Percentiles rank a stretch among this genome's conserved stretches.
Evolutionary conservation across 164 flowering plant genomes (phyloP).

Genomic region (Piper betle): DNA sequence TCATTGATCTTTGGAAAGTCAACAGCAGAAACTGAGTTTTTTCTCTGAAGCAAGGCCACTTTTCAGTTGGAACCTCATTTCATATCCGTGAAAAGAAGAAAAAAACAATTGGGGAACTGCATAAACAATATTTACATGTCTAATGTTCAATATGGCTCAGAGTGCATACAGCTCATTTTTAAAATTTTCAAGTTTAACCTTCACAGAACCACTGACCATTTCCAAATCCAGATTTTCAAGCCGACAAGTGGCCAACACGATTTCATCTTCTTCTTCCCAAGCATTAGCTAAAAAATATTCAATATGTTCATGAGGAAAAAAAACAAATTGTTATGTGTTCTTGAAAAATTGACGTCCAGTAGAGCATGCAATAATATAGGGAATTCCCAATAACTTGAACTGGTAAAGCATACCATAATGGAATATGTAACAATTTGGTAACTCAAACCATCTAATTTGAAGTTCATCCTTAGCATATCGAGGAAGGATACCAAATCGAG

Average conservation of each 20-base stretch:
- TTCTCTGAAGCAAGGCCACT: slow-evolving; percentile 76
- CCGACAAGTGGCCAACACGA: slow-evolving; percentile 80
- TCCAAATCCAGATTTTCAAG: slow-evolving; percentile 70
- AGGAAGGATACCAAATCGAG: slow-evolving; percentile 93
- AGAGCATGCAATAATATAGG: neutral
- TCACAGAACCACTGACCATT: slow-evolving; percentile 45
- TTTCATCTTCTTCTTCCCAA: slow-evolving; percentile 94
- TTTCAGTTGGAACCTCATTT: slow-evolving; percentile 91
- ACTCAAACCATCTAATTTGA: slow-evolving; percentile 90
- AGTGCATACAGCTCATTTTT: slow-evolving; percentile 66
- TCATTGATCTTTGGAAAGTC: slow-evolving; percentile 93
- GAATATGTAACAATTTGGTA: slow-evolving; percentile 95
- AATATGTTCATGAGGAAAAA: slow-evolving; percentile 5
- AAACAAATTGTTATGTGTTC: neutral
- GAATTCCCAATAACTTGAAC: neutral
- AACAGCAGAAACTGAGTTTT: slow-evolving; percentile 66
- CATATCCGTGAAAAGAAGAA: slow-evolving; percentile 38
- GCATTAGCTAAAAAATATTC: slow-evolving; percentile 61
- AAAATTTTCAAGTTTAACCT: slow-evolving; percentile 59
- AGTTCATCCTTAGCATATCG: slow-evolving; percentile 87
- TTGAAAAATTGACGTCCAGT: too few species aligned
- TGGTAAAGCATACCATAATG: slow-evolving; percentile 58
- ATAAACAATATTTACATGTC: neutral
- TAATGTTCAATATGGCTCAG: slow-evolving; percentile 1
- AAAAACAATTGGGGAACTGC: neutral